Conservation (phyloP, 306 rosid genomes). For the Malus asiatica region DNA sequence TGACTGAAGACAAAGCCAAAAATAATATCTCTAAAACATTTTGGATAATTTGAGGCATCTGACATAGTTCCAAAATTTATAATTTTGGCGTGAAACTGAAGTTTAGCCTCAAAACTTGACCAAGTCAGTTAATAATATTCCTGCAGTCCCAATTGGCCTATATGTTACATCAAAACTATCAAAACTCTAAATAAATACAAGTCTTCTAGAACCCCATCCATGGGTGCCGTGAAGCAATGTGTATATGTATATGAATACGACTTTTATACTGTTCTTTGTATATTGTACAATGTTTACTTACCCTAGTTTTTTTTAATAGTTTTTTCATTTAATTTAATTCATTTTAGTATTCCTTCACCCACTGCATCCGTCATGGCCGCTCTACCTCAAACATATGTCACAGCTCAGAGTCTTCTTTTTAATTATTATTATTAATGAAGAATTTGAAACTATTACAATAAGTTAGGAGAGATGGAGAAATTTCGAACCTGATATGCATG, state of each 20-base stretch:
- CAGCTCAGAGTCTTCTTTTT: background rate
- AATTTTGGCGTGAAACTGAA: background rate
- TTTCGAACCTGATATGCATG: too few relatives aligned
- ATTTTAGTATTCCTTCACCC: conserved; percentile 3
- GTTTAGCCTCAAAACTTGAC: conserved; percentile 21
- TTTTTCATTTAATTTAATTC: background rate
- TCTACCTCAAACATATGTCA: background rate
- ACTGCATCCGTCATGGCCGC: conserved; percentile 22
- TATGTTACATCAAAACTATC: conserved; percentile 18
- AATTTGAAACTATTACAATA: too few relatives aligned
- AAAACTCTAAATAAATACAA: background rate
- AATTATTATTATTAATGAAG: too few relatives aligned
- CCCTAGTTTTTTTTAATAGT: background rate
- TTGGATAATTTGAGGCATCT: conserved; percentile 10
- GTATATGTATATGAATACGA: background rate
- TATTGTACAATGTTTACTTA: too few relatives aligned
- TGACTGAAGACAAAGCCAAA: background rate
- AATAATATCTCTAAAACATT: background rate
- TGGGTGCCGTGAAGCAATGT: conserved; percentile 61
- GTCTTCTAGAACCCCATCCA: conserved; percentile 24
- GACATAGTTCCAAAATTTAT: background rate
- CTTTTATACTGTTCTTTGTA: conserved; percentile 2
- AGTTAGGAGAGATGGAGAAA: too few relatives aligned
- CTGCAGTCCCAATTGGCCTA: conserved; percentile 18
- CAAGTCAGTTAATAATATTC: conserved; percentile 13